A percentile compares a stretch with the other conserved stretches of the same genome.
Evolutionary conservation across 2,329 filamentous ascomycete species (phyloP).

Genomic region (Apiospora malaysiana): DNA sequence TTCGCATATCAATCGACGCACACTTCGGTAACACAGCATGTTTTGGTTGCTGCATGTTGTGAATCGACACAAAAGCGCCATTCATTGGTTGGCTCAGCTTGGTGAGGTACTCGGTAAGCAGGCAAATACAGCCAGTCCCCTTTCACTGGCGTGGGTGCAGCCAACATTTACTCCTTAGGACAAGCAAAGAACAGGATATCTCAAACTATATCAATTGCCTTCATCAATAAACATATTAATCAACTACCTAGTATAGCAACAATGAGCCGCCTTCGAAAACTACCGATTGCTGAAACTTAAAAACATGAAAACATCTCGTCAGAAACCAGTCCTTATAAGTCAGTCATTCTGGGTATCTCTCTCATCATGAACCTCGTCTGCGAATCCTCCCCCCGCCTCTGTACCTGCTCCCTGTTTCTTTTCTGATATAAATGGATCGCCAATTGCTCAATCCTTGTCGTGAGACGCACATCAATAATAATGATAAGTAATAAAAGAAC

Average conservation of each 20-base stretch:
- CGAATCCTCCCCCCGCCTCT: not conserved
- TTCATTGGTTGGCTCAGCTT: too few species aligned
- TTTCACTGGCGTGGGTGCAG: too few species aligned
- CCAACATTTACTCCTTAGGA: too few species aligned
- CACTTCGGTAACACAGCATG: too few species aligned
- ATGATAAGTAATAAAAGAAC: not conserved
- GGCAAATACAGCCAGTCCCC: too few species aligned
- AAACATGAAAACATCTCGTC: not conserved
- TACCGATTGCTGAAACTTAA: not conserved
- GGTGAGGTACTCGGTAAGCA: too few species aligned
- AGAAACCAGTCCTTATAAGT: not conserved
- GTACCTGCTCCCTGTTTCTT: not conserved
- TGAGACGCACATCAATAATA: slow-evolving; percentile 2
- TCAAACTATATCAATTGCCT: not conserved
- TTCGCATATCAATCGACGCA: too few species aligned
- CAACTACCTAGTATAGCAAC: not conserved
- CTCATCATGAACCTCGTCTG: not conserved
- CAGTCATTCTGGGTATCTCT: slow-evolving; percentile 13
- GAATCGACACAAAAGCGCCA: too few species aligned
- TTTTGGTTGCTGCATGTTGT: too few species aligned
- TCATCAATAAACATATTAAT: not conserved
- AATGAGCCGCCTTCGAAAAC: not conserved
- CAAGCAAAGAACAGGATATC: not conserved
- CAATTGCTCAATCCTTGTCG: not conserved
- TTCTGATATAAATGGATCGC: not conserved